phyloP scores from a whole-genome alignment of 2,329 filamentous ascomycete genomes.

The Cladosporium oxysporum region DNA sequence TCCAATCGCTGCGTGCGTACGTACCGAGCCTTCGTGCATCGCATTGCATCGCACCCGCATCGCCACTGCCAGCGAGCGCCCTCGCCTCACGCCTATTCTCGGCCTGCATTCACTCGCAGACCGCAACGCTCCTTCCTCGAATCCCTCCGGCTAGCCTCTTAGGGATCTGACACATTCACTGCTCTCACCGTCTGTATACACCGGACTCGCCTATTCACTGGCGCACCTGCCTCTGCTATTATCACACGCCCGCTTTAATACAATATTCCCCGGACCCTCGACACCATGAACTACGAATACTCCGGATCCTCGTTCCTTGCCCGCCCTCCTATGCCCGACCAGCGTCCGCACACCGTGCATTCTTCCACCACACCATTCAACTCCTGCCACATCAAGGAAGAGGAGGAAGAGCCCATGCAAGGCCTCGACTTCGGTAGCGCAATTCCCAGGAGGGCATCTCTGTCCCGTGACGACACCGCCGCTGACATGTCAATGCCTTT shows the following conservation, averaged over 20 bases:
- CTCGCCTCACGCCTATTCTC: constrained; percentile 1
- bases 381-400: background rate
- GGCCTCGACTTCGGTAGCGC: constrained; percentile 15
- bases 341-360: constrained; percentile 31
- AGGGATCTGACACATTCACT: constrained; percentile 12
- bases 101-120: constrained; percentile 17
- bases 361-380: constrained; percentile 22
- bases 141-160: background rate
- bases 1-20: constrained; percentile 7
- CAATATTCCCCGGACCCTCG: background rate
- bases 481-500: constrained; percentile 27
- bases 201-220: background rate
- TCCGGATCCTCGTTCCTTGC: constrained; percentile 21
- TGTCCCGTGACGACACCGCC: constrained; percentile 35
- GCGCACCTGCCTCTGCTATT: background rate
- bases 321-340: constrained; percentile 19
- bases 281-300: constrained; percentile 19
- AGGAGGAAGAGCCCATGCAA: constrained; percentile 13
- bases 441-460: background rate
- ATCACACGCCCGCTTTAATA: background rate
- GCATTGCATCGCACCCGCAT: constrained; percentile 19
- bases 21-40: constrained; percentile 10
- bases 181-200: background rate
- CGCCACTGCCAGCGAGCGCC: background rate
- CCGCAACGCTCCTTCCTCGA: constrained; percentile 16